Base-by-base conservation (phyloP, 179 eudicot species). In the Patellifolia procumbens region DNA sequence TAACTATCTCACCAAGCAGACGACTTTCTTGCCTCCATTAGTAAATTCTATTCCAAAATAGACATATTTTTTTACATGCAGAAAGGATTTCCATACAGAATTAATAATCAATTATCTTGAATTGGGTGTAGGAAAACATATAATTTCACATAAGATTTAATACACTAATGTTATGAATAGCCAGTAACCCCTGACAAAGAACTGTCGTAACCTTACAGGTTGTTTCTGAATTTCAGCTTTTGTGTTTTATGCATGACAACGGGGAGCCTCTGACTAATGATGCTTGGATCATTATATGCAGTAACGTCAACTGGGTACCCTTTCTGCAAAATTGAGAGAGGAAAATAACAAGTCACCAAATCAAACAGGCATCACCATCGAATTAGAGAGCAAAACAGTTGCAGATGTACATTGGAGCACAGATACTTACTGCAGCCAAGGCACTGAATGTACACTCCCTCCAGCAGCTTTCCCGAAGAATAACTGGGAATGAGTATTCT, bases 401-500 rank as follows among this genome's bases (percentile, higher is more conserved):
- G 51, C 12, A 73, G 20, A 74, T 29, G 31, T 42, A 43, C 56
- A 37, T 19, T 43, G 16, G 8, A 48, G 53, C 35, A 61, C 9
- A 78, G 69, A 39, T 68, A 87, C 83, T 90, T 87, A 89, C 97
- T 56, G 87, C 86, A 78, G 96, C 86, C 77, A 94, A 83, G 35
- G 85, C 87, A 76, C 79, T 80, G 82, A 90, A 86, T 60, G 92
- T 85, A 83, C 87, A 79, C 89, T 90, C 96, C 78, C 93, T 90
- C 98, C 98, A 94, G 88, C 96, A 92, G 81, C 80, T 83, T 80
- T 92, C 96, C 74, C 94, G 87, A 60, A 92, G 94, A 82, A 92
- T 76, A 81, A 78, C 53, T 5, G 93, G 92, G 45, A 68, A 83
- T 67, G 74, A 64, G 70, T 68, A 61, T 70, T 89, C 87, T 76